Base-by-base conservation (phyloP, 78 protist species). In the Speleostelium caveatum region DNA sequence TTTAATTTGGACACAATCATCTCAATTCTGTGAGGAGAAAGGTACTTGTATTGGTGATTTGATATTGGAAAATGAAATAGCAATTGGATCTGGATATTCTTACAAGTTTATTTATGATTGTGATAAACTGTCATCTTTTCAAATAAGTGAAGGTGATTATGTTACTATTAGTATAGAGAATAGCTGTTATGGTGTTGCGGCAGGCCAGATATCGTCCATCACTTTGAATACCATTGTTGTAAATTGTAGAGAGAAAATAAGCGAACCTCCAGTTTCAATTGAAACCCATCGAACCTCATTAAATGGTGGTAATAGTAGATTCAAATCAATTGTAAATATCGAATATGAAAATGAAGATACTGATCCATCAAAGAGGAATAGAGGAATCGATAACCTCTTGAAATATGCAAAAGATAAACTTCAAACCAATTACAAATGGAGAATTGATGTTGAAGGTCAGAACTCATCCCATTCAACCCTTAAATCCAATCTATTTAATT, bases 101-200 rank as follows among this genome's bases (percentile, higher is more conserved):
- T 83, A 69, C 16, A 83, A 42, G 16, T 83, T 68, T 33, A 39
- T 22, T 17, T 36, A 67, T 26, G 26, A 68, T 0, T 35, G n/a
- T 10, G 75, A 65, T 21, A 67, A 65, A 28, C 14, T 55, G 10
- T 12, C 77, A 17, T 38, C 38, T 59, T 39, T 49, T 49, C 42
- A 28, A 55, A 24, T 83, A 7, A 38, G 26, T 30, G 67, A 83
- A 59, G 90, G 90, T 32, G 78, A 83, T 32, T 83, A 83, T 83
- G 67, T 83, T 26, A 49, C 55, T 1, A 58, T 69, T 3, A 30
- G 55, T 10, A 61, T 83, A 0, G 90, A 69, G 16, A 49, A 58
- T 28, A 69, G 59, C 39, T 83, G 49, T 21, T 83, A 24, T 69
- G 90, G 90, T 38, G 36, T 83, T 28, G 68, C 66, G 0, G 3